Evolutionary conservation across 805 yeast genomes (phyloP).

Genomic region (Maudiozyma saulgeensis): DNA sequence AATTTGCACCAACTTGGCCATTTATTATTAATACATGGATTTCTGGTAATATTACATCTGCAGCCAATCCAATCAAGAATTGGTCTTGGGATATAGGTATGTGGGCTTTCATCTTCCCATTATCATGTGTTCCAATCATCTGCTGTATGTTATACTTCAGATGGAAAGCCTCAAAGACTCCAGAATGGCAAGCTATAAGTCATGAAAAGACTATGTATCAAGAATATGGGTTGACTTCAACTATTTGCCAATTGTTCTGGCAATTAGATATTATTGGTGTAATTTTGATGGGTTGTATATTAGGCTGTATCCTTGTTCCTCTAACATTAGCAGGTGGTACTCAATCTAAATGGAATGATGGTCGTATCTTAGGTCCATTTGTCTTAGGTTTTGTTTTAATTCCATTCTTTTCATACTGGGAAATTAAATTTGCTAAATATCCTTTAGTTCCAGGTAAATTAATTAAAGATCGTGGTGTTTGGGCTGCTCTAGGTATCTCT

Average conservation of each 20-base stretch:
- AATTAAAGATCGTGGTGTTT: conserved; percentile 60
- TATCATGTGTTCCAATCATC: conserved; percentile 52
- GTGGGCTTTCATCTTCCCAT: conserved; percentile 72
- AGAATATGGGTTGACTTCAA: conserved; percentile 29
- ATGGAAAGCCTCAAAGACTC: conserved; percentile 40
- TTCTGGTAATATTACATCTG: conserved; percentile 45
- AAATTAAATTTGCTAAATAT: conserved; percentile 40
- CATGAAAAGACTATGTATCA: conserved; percentile 33
- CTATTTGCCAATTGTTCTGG: conserved; percentile 43
- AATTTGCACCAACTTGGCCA: conserved; percentile 62
- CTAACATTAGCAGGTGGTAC: conserved; percentile 68
- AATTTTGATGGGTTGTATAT: conserved; percentile 41
- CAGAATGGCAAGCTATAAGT: conserved; percentile 38
- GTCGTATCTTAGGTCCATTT: conserved; percentile 56
- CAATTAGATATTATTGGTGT: conserved; percentile 58
- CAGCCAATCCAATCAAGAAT: conserved; percentile 26
- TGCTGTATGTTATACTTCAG: conserved; percentile 47
- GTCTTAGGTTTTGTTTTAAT: conserved; percentile 55
- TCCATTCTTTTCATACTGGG: conserved; percentile 56
- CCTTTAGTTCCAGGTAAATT: conserved; percentile 57
- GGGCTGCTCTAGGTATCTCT: conserved; percentile 58
- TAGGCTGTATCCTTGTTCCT: conserved; percentile 63
- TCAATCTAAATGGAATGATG: conserved; percentile 45
- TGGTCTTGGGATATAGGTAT: conserved; percentile 76
- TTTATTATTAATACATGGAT: conserved; percentile 74